phyloP scores from a whole-genome alignment of 2,329 filamentous ascomycete species.

The Ceratocystis destructans region DNA sequence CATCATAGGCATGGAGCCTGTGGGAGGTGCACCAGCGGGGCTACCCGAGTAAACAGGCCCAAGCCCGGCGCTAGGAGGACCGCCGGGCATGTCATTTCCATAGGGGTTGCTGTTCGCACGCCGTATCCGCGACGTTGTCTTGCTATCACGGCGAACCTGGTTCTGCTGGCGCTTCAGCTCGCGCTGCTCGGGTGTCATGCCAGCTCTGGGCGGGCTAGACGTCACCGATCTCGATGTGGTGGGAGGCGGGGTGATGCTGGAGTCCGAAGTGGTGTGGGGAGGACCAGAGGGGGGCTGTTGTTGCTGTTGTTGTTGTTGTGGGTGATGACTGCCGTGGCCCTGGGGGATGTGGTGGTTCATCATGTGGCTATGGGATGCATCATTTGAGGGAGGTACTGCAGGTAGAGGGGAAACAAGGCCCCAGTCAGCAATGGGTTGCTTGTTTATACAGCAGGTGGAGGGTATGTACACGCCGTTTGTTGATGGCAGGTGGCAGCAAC shows the following conservation, averaged over 20 bases:
- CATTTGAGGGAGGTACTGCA: slow-evolving; percentile 13
- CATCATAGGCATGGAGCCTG: slow-evolving; percentile 38
- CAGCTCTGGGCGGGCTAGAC: slow-evolving; percentile 42
- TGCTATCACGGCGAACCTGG: slow-evolving; percentile 44
- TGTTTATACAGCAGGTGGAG: neutral
- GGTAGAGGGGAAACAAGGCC: neutral
- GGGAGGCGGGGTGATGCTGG: slow-evolving; percentile 36
- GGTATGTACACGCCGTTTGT: neutral
- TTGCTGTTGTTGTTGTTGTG: neutral
- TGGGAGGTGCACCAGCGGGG: slow-evolving; percentile 31
- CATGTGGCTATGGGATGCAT: slow-evolving; percentile 16
- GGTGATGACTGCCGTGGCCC: neutral
- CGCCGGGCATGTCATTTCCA: slow-evolving; percentile 31
- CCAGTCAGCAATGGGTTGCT: neutral
- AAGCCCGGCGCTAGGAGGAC: slow-evolving; percentile 28
- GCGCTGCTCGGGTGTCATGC: slow-evolving; percentile 45
- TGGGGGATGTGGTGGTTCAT: slow-evolving; percentile 15
- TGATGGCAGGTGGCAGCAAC: neutral
- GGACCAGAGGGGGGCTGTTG: slow-evolving; percentile 17
- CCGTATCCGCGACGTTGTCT: slow-evolving; percentile 37
- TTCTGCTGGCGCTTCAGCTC: slow-evolving; percentile 49
- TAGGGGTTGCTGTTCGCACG: slow-evolving; percentile 37
- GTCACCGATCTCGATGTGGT: slow-evolving; percentile 39
- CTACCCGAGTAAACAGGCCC: slow-evolving; percentile 16
- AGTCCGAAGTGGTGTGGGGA: slow-evolving; percentile 27